Evolutionary conservation across 257 asterid genomes (phyloP).

Genomic region (Gentiana macrophylla): DNA sequence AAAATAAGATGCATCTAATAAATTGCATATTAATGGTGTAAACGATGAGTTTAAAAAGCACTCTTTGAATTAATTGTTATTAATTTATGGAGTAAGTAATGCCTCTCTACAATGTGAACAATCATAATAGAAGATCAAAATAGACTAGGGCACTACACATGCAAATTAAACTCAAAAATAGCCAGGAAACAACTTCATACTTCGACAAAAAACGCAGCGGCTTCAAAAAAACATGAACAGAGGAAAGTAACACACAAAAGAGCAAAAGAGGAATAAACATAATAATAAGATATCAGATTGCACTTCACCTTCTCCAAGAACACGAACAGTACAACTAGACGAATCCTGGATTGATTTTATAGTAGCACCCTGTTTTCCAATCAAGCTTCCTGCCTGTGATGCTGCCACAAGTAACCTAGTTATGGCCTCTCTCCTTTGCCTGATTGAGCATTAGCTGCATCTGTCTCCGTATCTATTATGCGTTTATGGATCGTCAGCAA

Average conservation of each 20-base stretch:
- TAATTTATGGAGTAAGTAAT: too few relatives aligned
- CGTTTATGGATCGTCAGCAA: constrained; percentile 75
- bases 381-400: constrained; percentile 84
- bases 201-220: background rate
- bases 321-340: constrained; percentile 68
- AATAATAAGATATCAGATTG: background rate
- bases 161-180: too few relatives aligned
- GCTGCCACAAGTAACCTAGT: constrained; percentile 90
- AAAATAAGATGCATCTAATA: too few relatives aligned
- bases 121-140: background rate
- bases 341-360: constrained; percentile 75
- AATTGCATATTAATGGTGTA: too few relatives aligned
- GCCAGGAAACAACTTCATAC: too few relatives aligned
- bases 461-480: constrained; percentile 46
- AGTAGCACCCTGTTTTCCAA: constrained; percentile 97
- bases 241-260: background rate
- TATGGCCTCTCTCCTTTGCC: constrained; percentile 34
- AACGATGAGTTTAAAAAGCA: too few relatives aligned
- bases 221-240: background rate
- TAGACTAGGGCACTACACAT: too few relatives aligned
- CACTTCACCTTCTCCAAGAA: constrained; percentile 66
- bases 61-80: too few relatives aligned
- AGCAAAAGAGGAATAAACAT: background rate
- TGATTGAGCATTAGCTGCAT: constrained; percentile 38
- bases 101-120: too few relatives aligned